These are phyloP conservation scores for Daldinia sp. DNA, from an alignment of 2,329 filamentous ascomycete species.

Conservation along the genomic window DNA sequence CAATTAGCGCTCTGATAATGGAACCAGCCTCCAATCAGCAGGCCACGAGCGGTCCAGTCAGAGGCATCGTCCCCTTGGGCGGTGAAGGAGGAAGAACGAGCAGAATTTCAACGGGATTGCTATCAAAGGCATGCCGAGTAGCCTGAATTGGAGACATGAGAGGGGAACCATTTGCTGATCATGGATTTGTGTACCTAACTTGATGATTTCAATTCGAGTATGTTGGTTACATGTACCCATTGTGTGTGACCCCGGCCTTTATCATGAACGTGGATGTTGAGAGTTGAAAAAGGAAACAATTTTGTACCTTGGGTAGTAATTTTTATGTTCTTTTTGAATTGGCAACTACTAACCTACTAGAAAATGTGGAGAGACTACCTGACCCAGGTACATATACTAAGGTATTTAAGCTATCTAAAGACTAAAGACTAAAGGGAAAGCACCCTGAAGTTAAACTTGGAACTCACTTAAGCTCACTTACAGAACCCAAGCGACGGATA, in stretches of 20 bases:
- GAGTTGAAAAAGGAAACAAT: constrained; percentile 1
- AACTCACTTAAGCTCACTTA: background rate
- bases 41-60: constrained; percentile 12
- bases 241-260: constrained; percentile 32
- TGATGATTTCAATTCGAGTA: constrained; percentile 7
- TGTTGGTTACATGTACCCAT: constrained; percentile 20
- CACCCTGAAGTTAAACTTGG: background rate
- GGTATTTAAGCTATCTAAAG: background rate
- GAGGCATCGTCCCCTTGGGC: constrained; percentile 23
- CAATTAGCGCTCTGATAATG: constrained; percentile 39
- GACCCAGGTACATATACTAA: background rate
- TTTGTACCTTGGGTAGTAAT: background rate
- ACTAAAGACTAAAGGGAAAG: background rate
- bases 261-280: background rate
- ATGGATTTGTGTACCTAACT: constrained; percentile 6
- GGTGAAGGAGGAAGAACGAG: constrained; percentile 37
- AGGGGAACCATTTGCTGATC: constrained; percentile 34
- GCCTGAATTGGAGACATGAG: constrained; percentile 30
- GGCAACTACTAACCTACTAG: background rate
- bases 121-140: constrained; percentile 33
- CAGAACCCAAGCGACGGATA: constrained; percentile 24
- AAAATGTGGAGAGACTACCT: background rate
- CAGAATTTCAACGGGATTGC: constrained; percentile 17
- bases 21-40: constrained; percentile 36
- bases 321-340: background rate